Percentiles rank a stretch among this genome's conserved stretches.
phyloP scores from a whole-genome alignment of 257 asterid genomes.

The Fraxinus cuspidata region DNA sequence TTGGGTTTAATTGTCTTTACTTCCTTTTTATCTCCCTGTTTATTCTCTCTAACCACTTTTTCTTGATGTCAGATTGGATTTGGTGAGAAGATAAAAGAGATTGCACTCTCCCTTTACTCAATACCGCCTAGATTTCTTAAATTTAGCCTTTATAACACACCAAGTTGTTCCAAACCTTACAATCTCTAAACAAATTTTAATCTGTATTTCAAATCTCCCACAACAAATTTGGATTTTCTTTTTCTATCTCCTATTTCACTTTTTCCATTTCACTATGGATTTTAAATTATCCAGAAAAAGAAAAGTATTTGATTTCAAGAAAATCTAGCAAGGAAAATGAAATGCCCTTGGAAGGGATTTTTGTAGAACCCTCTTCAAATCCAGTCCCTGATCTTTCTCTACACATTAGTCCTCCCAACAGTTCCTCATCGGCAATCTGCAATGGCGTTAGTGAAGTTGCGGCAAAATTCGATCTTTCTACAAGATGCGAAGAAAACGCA shows the following conservation, averaged over 20 bases:
- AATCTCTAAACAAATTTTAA: neutral
- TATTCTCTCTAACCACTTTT: constrained; percentile 15
- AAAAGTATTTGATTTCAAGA: neutral
- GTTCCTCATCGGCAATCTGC: constrained; percentile 40
- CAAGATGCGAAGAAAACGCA: constrained; percentile 22
- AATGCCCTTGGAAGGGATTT: constrained; percentile 78
- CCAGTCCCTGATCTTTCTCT: constrained; percentile 81
- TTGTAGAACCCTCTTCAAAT: constrained; percentile 50
- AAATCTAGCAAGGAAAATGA: constrained; percentile 24
- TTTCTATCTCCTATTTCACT: constrained; percentile 2
- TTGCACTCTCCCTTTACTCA: neutral
- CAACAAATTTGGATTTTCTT: constrained; percentile 1
- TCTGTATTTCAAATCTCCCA: neutral
- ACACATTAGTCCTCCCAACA: constrained; percentile 72
- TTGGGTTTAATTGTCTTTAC: constrained; percentile 10
- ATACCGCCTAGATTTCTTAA: neutral
- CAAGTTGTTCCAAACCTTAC: neutral
- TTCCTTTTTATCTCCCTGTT: neutral
- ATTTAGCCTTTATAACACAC: neutral
- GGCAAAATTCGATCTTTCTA: constrained; percentile 35
- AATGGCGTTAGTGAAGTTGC: constrained; percentile 16
- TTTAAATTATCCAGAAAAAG: neutral
- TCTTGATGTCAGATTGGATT: constrained; percentile 30
- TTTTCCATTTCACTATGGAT: neutral
- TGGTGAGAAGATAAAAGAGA: constrained; percentile 6